Evolutionary conservation across 2,329 filamentous ascomycete species (phyloP).

Genomic region (Whalleya microplaca): DNA sequence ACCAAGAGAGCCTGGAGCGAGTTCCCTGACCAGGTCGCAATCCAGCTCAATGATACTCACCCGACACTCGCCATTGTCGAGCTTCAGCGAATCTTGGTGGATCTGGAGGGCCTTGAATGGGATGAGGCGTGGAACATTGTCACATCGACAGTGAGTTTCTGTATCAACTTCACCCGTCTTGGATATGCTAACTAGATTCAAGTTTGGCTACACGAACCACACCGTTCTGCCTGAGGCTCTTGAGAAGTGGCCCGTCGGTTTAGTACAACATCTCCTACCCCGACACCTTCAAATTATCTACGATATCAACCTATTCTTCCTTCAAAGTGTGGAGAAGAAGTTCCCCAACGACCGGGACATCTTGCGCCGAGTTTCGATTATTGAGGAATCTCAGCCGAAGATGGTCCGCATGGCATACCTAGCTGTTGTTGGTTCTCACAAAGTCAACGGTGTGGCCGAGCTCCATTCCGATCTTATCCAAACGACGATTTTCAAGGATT

Average conservation of each 20-base stretch:
- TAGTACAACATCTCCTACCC: conserved; percentile 90
- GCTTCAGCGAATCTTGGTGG: conserved; percentile 87
- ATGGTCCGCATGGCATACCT: conserved; percentile 98
- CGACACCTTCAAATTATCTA: conserved; percentile 97
- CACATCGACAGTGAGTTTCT: conserved; percentile 61
- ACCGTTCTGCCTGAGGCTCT: conserved; percentile 95
- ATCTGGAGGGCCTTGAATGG: conserved; percentile 91
- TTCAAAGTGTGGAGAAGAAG: conserved; percentile 85
- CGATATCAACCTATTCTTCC: conserved; percentile 94
- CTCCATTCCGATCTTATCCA: conserved; percentile 97
- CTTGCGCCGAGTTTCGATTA: conserved; percentile 87
- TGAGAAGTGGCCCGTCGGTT: conserved; percentile 96
- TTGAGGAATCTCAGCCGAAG: conserved; percentile 95
- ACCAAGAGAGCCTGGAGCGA: conserved; percentile 86
- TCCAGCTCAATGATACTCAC: conserved; percentile 98
- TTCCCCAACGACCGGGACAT: conserved; percentile 91
- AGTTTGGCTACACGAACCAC: conserved; percentile 98
- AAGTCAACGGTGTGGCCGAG: conserved; percentile 98
- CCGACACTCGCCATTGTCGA: conserved; percentile 96
- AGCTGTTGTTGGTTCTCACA: conserved; percentile 96
- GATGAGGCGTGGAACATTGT: conserved; percentile 88
- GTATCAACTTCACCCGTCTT: conserved; percentile 1
- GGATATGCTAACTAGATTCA: conserved; percentile 17
- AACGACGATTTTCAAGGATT: conserved; percentile 99
- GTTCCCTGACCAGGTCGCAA: conserved; percentile 93